phyloP scores from a whole-genome alignment of 2,329 filamentous ascomycete species.

The Chaetomiaceae sp. region DNA sequence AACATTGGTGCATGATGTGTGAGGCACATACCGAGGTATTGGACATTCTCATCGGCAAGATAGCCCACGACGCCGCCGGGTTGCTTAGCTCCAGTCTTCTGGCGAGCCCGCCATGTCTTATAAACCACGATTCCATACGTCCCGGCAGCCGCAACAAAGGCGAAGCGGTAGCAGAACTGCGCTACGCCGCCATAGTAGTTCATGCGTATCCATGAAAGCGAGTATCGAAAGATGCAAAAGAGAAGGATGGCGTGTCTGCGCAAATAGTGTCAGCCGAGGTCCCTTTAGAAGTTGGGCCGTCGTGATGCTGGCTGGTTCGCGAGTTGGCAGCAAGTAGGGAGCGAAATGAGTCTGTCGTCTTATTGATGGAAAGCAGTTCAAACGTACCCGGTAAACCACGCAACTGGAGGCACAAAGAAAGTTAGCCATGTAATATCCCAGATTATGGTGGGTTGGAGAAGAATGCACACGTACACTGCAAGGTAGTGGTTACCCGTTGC shows the following conservation, averaged over 20 bases:
- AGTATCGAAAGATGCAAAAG: constrained; percentile 75
- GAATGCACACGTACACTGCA: constrained; percentile 70
- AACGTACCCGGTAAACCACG: constrained; percentile 77
- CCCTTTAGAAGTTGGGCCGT: too few relatives aligned
- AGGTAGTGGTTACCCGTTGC: constrained; percentile 73
- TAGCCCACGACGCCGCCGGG: constrained; percentile 60
- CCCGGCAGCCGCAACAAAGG: constrained; percentile 81
- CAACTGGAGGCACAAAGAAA: constrained; percentile 47
- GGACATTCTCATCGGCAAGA: constrained; percentile 88
- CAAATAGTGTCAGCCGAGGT: constrained; percentile 8
- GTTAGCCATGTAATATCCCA: constrained; percentile 32
- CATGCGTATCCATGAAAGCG: constrained; percentile 80
- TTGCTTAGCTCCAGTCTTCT: constrained; percentile 65
- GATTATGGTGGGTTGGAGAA: neutral
- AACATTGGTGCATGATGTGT: neutral
- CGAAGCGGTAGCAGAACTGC: constrained; percentile 79
- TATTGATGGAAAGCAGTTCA: constrained; percentile 1
- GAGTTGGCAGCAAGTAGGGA: neutral
- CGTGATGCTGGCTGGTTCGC: too few relatives aligned
- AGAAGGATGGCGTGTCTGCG: constrained; percentile 80
- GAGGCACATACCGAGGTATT: constrained; percentile 78
- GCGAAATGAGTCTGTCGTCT: neutral
- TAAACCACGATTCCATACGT: constrained; percentile 99
- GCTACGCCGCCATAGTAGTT: constrained; percentile 78
- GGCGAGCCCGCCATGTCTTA: constrained; percentile 87